Conservation (phyloP, 2,329 filamentous ascomycete genomes). For the Phialophora chinensis region DNA sequence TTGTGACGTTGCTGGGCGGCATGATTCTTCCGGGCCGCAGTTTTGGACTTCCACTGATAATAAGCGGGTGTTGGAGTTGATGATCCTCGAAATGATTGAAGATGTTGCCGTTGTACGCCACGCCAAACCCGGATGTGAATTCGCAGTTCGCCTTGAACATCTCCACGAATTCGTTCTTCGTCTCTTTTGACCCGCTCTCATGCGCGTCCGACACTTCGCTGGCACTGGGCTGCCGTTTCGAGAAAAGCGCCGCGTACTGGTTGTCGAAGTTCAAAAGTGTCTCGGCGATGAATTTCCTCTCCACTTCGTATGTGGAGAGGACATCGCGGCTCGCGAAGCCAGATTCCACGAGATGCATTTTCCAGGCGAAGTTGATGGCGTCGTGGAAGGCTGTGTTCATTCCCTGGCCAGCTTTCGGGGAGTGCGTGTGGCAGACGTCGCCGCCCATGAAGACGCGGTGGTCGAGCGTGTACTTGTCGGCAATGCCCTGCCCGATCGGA, state of each 20-base stretch:
- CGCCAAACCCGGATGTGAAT: slow-evolving; percentile 90
- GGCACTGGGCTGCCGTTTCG: slow-evolving; percentile 73
- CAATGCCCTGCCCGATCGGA: slow-evolving; percentile 69
- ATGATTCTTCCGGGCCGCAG: slow-evolving; percentile 77
- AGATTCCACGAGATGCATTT: slow-evolving; percentile 86
- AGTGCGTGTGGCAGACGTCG: slow-evolving; percentile 69
- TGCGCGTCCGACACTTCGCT: slow-evolving; percentile 72
- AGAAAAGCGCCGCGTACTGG: slow-evolving; percentile 89
- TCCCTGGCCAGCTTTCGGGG: slow-evolving; percentile 68
- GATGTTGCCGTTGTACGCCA: slow-evolving; percentile 79
- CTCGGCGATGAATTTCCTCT: slow-evolving; percentile 84
- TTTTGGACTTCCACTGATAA: slow-evolving; percentile 70
- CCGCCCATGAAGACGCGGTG: slow-evolving; percentile 71
- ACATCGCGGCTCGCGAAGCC: slow-evolving; percentile 78
- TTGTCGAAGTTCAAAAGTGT: slow-evolving; percentile 85
- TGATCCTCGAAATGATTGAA: slow-evolving; percentile 83
- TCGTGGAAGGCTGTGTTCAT: slow-evolving; percentile 67
- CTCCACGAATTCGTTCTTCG: slow-evolving; percentile 78
- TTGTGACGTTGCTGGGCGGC: slow-evolving; percentile 78
- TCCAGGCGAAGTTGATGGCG: slow-evolving; percentile 92
- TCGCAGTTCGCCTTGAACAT: slow-evolving; percentile 91
- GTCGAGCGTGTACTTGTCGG: slow-evolving; percentile 68
- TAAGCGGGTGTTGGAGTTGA: slow-evolving; percentile 65
- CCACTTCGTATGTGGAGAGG: slow-evolving; percentile 82
- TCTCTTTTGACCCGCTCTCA: slow-evolving; percentile 51